A percentile compares a stretch with the other conserved stretches of the same genome.
Conservation (phyloP, 179 eudicot genomes). For the Spergularia azorica region DNA sequence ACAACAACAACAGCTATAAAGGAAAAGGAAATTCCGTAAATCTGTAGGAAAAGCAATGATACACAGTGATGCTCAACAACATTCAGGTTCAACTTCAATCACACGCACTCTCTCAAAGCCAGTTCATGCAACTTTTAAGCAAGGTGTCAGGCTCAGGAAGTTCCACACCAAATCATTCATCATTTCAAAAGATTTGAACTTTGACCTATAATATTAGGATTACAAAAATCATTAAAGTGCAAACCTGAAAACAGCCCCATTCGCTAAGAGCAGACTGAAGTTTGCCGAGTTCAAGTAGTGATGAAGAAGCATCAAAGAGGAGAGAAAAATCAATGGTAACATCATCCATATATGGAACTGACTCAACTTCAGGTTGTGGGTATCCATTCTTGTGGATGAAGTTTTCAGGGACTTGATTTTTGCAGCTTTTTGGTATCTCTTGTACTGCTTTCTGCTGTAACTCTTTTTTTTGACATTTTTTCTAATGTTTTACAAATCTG, state of each 20-base stretch:
- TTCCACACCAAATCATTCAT: too few species aligned
- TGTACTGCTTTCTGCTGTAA: slow-evolving; percentile 36
- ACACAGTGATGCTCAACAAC: too few species aligned
- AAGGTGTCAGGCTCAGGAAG: too few species aligned
- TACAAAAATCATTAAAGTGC: not conserved
- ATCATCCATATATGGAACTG: slow-evolving; percentile 37
- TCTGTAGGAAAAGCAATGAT: too few species aligned
- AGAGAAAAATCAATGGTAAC: slow-evolving; percentile 40
- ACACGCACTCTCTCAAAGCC: too few species aligned
- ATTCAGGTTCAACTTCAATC: too few species aligned
- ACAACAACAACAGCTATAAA: too few species aligned
- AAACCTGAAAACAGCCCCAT: slow-evolving; percentile 57
- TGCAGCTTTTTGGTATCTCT: slow-evolving; percentile 27
- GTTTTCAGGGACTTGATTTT: slow-evolving; percentile 25
- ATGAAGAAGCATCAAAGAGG: slow-evolving; percentile 22
- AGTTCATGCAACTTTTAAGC: too few species aligned
- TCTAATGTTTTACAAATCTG: too few species aligned
- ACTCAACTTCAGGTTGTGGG: slow-evolving; percentile 20
- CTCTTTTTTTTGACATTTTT: not conserved
- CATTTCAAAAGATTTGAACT: too few species aligned
- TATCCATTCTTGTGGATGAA: slow-evolving; percentile 31
- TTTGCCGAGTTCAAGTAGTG: slow-evolving; percentile 36
- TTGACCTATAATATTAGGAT: not conserved
- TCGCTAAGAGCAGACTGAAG: slow-evolving; percentile 45
- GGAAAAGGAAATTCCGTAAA: too few species aligned